Evolutionary conservation across 257 asterid genomes (phyloP), one percentile per base, ranked within the genome.

Genomic region (Paraleonurus japonicus): DNA sequence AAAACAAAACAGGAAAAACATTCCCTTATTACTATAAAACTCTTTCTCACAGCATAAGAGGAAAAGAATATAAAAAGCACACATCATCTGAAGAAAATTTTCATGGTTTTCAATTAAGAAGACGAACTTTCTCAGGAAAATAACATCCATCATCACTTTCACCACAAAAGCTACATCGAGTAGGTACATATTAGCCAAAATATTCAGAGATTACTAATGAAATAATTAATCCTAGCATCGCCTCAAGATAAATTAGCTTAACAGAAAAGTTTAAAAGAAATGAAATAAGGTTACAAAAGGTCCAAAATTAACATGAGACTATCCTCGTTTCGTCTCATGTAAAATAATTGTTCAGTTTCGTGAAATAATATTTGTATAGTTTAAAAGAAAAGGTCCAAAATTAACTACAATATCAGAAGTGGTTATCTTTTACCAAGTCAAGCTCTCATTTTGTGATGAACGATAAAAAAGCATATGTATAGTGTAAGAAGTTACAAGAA

Each of bases 241-340:
- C 30, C 66, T 20, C 26, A 41, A 65, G 28, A 50, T 50, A 51
- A 63, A 77, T 53, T 47, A 67, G 53, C 22, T 65, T 43, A 15
- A 43, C 19, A 43, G 4, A 43, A 37, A 43, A 43, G 67, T 7
- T n/a, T n/a, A n/a, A n/a, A n/a, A n/a, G n/a, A n/a, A n/a, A n/a
- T n/a, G n/a, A n/a, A n/a, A n/a, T n/a, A n/a, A n/a, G n/a, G n/a
- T n/a, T n/a, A n/a, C n/a, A n/a, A n/a, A n/a, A n/a, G n/a, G n/a
- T n/a, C n/a, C n/a, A n/a, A n/a, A n/a, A n/a, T n/a, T n/a, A n/a
- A n/a, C n/a, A n/a, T n/a, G n/a, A n/a, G n/a, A n/a, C n/a, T n/a
- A n/a, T n/a, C n/a, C n/a, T n/a, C n/a, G n/a, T n/a, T n/a, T n/a
- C n/a, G n/a, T n/a, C n/a, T n/a, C n/a, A n/a, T n/a, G n/a, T n/a